Evolutionary conservation across 1,139 yeast species (phyloP).

Genomic region (Suhomyces bolitotheri): DNA sequence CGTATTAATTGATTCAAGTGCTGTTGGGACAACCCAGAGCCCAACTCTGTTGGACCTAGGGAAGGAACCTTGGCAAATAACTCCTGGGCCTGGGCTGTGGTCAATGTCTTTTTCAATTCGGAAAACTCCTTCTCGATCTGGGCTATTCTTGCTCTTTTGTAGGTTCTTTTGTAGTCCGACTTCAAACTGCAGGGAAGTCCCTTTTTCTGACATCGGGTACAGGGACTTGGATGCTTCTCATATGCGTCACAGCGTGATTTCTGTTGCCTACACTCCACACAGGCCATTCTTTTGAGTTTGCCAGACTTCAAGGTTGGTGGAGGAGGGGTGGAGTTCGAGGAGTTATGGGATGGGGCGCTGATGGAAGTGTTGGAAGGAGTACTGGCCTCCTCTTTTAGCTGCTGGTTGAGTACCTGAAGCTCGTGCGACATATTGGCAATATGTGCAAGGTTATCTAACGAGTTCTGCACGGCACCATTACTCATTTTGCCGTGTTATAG

Average conservation of each 20-base stretch:
- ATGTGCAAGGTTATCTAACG: slow-evolving; percentile 45
- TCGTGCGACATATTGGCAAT: slow-evolving; percentile 50
- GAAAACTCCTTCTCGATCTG: slow-evolving; percentile 80
- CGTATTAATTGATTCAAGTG: not conserved
- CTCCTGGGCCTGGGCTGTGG: slow-evolving; percentile 51
- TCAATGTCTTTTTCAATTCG: slow-evolving; percentile 61
- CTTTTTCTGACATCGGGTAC: slow-evolving; percentile 76
- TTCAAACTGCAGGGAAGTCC: slow-evolving; percentile 69
- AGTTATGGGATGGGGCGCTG: slow-evolving; percentile 7
- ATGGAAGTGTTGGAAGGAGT: slow-evolving; percentile 7
- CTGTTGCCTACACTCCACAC: slow-evolving; percentile 95
- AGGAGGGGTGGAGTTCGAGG: slow-evolving; percentile 7
- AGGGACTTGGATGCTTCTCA: slow-evolving; percentile 75
- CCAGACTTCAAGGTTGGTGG: slow-evolving; percentile 20
- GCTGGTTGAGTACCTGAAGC: slow-evolving; percentile 33
- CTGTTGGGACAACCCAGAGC: not conserved
- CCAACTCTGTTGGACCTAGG: slow-evolving; percentile 10
- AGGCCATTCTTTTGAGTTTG: slow-evolving; percentile 68
- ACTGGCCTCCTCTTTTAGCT: slow-evolving; percentile 21
- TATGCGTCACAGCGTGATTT: slow-evolving; percentile 87
- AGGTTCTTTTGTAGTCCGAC: slow-evolving; percentile 82
- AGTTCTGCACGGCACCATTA: slow-evolving; percentile 18
- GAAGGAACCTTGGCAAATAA: slow-evolving; percentile 38
- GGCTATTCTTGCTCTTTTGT: slow-evolving; percentile 81
- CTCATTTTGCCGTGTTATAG: slow-evolving; percentile 13